Base-by-base conservation (phyloP, 2,329 filamentous ascomycete genomes). In the Scedosporium aurantiacum region DNA sequence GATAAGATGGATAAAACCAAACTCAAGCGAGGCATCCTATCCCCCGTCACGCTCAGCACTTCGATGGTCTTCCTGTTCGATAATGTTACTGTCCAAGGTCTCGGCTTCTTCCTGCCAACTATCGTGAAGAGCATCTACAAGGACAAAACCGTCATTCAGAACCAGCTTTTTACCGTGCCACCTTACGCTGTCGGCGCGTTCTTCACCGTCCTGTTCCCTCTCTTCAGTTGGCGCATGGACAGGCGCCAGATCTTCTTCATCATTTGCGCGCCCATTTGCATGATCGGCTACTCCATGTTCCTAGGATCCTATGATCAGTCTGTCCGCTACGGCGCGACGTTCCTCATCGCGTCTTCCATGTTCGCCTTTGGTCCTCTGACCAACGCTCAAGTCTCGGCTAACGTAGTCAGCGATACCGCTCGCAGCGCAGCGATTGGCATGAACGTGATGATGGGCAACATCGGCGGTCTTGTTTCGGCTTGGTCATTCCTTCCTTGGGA, bases 121-220 rank as follows among this genome's bases (percentile, higher is more conserved):
- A 87, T 88, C 60, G 83, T 88, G 61, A 73, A 72, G 37, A 85
- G 81, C 1, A 87, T 88, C 67, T 88, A 87, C 64, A 84, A 84
- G 0, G 68, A 78, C 5, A 71, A 73, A 58, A 76, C 72, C 16
- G 78, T 83, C n/a, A 74, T 87, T 27, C 77, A 75, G 2, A 82
- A 86, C 68, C 85, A 88, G 68, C 79, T 87, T 2, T 79, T 80
- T 65, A 87, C 85, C 0, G 85, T 87, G 0, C 85, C 85, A 0
- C 85, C 85, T 0, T 88, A 87, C 65, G 70, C 84, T 1, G 79
- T 86, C 0, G 85, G 84, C 1, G 83, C 76, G 0, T 81, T 86
- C 70, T 85, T 84, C 70, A 82, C 81, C 0, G 61, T 87, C 0
- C 69, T 82, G 1, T 74, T 86, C 64, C 81, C 82, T 0, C 83